Conservation (phyloP, 2,329 filamentous ascomycete genomes). For the Monilinia polystroma region DNA sequence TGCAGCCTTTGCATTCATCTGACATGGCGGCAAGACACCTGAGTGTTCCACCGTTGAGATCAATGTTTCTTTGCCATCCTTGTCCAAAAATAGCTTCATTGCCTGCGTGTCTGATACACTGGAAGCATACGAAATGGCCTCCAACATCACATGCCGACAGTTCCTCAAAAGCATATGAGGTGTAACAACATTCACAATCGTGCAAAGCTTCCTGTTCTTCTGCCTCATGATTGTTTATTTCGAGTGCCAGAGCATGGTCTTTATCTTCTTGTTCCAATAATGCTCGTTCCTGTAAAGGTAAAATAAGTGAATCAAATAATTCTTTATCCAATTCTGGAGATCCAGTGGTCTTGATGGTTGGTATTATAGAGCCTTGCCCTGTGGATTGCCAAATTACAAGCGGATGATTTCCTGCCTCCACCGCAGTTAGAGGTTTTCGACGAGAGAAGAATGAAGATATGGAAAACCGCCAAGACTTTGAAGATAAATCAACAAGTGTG, state of each 20-base stretch:
- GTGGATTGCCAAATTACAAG: constrained; percentile 61
- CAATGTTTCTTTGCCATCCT: constrained; percentile 80
- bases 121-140: constrained; percentile 75
- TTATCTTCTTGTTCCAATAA: constrained; percentile 48
- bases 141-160: constrained; percentile 65
- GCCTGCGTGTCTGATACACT: constrained; percentile 77
- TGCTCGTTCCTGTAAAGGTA: constrained; percentile 51
- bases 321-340: constrained; percentile 63
- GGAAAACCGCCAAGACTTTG: constrained; percentile 75
- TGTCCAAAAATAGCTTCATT: constrained; percentile 92
- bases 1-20: constrained; percentile 69
- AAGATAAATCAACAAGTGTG: constrained; percentile 66
- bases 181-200: constrained; percentile 80
- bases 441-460: constrained; percentile 69
- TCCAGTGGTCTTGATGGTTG: constrained; percentile 64
- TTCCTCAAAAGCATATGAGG: constrained; percentile 68
- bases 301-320: constrained; percentile 57
- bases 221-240: constrained; percentile 58
- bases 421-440: constrained; percentile 55
- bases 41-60: constrained; percentile 69
- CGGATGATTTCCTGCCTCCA: constrained; percentile 59
- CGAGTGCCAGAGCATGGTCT: constrained; percentile 53
- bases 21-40: constrained; percentile 77
- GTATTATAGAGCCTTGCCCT: constrained; percentile 56
- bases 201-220: constrained; percentile 55